phyloP scores from a whole-genome alignment of 345 rosid genomes.

The Eucalyptus cloeziana region DNA sequence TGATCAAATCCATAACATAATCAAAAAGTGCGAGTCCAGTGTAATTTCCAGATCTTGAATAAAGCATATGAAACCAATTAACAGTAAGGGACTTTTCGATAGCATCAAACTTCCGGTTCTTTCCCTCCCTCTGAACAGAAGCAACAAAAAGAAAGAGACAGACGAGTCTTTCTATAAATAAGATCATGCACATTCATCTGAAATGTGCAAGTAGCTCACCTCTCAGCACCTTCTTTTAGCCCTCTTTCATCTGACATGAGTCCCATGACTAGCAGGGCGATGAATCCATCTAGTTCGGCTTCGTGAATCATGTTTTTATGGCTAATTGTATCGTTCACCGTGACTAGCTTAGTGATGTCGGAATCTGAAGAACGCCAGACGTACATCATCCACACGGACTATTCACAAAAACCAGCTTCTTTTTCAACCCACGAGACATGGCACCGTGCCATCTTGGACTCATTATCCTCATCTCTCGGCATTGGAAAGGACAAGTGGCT shows the following conservation, averaged over 20 bases:
- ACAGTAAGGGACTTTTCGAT: background rate
- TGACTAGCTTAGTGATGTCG: background rate
- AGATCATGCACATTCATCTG: background rate
- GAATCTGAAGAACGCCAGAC: constrained; percentile 2
- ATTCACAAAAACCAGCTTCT: constrained; percentile 10
- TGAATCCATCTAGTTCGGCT: background rate
- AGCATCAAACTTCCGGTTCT: background rate
- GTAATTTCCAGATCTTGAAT: background rate
- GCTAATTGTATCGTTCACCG: background rate
- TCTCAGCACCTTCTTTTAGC: background rate
- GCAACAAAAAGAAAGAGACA: background rate
- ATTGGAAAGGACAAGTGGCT: background rate
- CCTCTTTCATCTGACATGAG: background rate
- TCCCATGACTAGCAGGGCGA: background rate
- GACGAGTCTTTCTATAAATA: background rate
- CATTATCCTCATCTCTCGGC: background rate
- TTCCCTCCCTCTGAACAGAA: background rate
- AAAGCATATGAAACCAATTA: background rate
- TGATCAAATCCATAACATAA: background rate
- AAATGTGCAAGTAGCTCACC: background rate
- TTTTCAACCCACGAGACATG: constrained; percentile 13
- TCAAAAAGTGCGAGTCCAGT: background rate
- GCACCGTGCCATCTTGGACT: constrained; percentile 3
- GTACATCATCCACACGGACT: constrained; percentile 22
- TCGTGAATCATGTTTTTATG: background rate